Evolutionary conservation across 306 rosid species (phyloP), one percentile per base, ranked within the genome.

Genomic region (Malus domestica): DNA sequence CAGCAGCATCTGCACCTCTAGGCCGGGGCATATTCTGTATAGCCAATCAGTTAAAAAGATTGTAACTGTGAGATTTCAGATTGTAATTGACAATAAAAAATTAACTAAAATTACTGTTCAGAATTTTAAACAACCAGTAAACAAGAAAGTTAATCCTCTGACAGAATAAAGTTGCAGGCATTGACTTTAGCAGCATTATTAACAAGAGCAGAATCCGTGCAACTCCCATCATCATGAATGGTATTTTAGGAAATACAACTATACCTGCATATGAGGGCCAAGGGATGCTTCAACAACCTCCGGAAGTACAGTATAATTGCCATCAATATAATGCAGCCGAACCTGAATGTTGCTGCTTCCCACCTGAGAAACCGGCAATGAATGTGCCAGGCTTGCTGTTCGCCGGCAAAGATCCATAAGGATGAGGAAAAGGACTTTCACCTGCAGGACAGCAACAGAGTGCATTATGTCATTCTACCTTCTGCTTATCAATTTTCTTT

Each of bases 261-360:
- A 72, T 82, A 94, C 97, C 97, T 94, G 96, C 98, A 94, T 90
- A 79, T 94, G 93, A 64, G 97, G 95, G 72, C 93, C 96, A 80
- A 94, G 89, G 70, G 97, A 86, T 61, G 97, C 97, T 90, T 92
- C 98, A 60, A 94, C 91, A 49, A 94, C 96, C 85, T 94, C 96
- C 18, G 98, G 98, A 72, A 92, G 88, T 68, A 94, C 97, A 14
- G 96, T 92, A 74, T 92, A 92, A 84, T 90, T 92, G 32, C 98
- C 97, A 68, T 94, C 98, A 76, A 92, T 94, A 76, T 90, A 94
- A 86, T 94, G 98, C 81, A 94, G 87, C 80, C 95, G 90, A 66
- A 92, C 96, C 83, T 94, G 98, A 82, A 89, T 90, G 88, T 80
- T 92, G 86, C 65, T 79, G 75, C 96, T 87, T 68, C 96, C 97